A percentile compares a stretch with the other conserved stretches of the same genome.
Conservation (phyloP, 2,329 filamentous ascomycete species). For the Ceratocystis papillata region DNA sequence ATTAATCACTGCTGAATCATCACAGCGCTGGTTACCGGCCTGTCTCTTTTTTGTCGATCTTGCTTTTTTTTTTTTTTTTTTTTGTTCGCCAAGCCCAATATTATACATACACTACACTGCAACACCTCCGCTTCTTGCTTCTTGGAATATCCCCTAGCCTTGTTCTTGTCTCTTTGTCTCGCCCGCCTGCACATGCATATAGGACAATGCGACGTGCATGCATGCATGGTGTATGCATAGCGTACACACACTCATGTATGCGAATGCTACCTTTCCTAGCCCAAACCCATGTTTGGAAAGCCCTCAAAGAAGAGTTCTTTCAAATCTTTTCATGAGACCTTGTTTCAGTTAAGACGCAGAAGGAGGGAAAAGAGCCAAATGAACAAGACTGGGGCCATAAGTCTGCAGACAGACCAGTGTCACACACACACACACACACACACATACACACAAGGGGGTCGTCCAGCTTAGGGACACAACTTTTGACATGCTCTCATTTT, state of each 20-base stretch:
- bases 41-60: not conserved
- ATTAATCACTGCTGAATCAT: not conserved
- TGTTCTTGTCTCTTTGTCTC: constrained; percentile 3
- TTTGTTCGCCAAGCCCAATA: not conserved
- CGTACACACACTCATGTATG: not conserved
- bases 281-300: constrained; percentile 1
- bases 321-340: constrained; percentile 3
- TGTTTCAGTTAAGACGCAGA: constrained; percentile 4
- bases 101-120: not conserved
- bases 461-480: too few species aligned
- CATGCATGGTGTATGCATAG: not conserved
- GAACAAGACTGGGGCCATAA: not conserved
- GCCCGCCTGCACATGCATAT: not conserved
- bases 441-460: not conserved
- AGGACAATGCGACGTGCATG: not conserved
- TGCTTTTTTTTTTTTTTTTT: not conserved
- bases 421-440: not conserved
- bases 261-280: not conserved
- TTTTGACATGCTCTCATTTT: too few species aligned
- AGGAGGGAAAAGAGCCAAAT: not conserved
- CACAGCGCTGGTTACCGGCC: not conserved
- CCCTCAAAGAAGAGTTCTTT: constrained; percentile 4
- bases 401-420: not conserved
- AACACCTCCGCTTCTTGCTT: not conserved
- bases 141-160: not conserved